phyloP scores from a whole-genome alignment of 192 early-diverging fungal species.

The Cetraspora pellucida region DNA sequence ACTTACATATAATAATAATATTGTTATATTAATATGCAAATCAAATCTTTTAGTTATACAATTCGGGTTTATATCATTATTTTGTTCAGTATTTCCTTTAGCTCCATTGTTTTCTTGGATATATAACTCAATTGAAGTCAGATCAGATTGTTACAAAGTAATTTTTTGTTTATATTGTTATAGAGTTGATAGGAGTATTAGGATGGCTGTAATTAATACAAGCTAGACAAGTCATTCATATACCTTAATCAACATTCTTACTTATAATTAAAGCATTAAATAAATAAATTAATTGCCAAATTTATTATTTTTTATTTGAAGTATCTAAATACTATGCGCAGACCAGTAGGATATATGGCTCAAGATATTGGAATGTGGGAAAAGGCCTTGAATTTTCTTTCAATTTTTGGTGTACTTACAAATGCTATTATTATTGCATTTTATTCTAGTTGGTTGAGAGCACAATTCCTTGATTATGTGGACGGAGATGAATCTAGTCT shows the following conservation, averaged over 20 bases:
- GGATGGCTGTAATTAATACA: too few relatives aligned
- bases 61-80: constrained; percentile 70
- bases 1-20: background rate
- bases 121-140: constrained; percentile 61
- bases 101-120: constrained; percentile 65
- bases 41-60: constrained; percentile 45
- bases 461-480: constrained; percentile 28
- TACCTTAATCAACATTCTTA: background rate
- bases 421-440: constrained; percentile 50
- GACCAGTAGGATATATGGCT: constrained; percentile 42
- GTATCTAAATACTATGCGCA: constrained; percentile 33
- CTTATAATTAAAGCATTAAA: background rate
- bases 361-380: constrained; percentile 53
- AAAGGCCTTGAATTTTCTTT: constrained; percentile 40
- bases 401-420: constrained; percentile 46
- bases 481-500: background rate
- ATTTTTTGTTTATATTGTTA: background rate
- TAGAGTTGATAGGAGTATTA: too few relatives aligned
- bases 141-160: constrained; percentile 54
- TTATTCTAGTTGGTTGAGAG: constrained; percentile 44
- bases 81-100: constrained; percentile 66
- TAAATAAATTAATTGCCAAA: too few relatives aligned
- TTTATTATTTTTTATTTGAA: background rate
- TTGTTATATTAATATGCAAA: background rate
- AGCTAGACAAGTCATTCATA: too few relatives aligned